Conservation (phyloP, 257 asterid genomes). For the Solanum medicagineum region DNA sequence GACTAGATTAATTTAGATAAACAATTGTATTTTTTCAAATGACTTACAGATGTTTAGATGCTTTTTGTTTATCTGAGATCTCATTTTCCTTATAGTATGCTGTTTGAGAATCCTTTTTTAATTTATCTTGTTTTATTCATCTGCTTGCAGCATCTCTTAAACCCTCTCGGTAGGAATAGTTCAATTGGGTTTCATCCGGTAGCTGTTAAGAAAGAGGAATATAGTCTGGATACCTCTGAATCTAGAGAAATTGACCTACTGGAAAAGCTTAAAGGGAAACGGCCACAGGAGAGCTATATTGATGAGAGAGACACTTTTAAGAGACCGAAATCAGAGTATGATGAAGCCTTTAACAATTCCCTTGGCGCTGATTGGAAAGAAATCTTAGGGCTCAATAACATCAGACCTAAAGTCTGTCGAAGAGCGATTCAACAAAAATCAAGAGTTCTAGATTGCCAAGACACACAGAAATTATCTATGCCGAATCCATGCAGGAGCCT, state of each 20-base stretch:
- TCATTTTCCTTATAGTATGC: neutral
- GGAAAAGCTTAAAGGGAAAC: slow-evolving; percentile 56
- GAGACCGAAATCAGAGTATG: slow-evolving; percentile 50
- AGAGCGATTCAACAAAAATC: slow-evolving; percentile 13
- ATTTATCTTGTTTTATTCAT: neutral
- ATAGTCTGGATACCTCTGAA: slow-evolving; percentile 15
- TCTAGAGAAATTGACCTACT: slow-evolving; percentile 23
- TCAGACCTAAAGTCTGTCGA: slow-evolving; percentile 8
- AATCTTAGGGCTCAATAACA: slow-evolving; percentile 15
- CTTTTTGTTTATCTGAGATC: neutral
- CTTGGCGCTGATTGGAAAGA: slow-evolving; percentile 21
- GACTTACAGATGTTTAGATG: neutral
- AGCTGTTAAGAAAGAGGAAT: slow-evolving; percentile 47
- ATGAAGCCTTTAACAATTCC: slow-evolving; percentile 22
- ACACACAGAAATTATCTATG: slow-evolving; percentile 19
- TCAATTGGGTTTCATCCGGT: slow-evolving; percentile 9
- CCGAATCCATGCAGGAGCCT: slow-evolving; percentile 38
- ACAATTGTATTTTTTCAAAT: neutral
- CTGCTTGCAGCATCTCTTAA: slow-evolving; percentile 24
- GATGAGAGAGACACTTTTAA: slow-evolving; percentile 27
- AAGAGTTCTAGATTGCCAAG: slow-evolving; percentile 21
- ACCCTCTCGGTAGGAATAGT: slow-evolving; percentile 3
- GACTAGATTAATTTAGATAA: neutral
- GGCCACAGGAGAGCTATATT: slow-evolving; percentile 32
- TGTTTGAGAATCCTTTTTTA: neutral